Base-by-base conservation (phyloP, 169 alveolate species). In the Eimeria maxima region DNA sequence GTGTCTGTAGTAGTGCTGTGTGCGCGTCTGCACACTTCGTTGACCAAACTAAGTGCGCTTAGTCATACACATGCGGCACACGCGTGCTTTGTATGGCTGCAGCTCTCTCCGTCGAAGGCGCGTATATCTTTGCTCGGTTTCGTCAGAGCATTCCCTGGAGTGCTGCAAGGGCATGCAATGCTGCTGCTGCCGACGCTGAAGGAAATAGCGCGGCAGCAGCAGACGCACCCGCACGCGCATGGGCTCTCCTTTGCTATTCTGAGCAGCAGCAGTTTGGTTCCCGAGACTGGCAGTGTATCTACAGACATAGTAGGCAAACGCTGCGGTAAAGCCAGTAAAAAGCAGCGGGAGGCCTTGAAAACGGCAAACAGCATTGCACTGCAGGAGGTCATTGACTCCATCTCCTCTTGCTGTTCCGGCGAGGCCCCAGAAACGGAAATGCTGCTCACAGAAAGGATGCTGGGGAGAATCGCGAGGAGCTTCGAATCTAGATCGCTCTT, bases 141-240 rank as follows among this genome's bases (percentile, higher is more conserved):
- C 44, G 76, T 84, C 74, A 78, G 92, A 47, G 92, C 92, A 2
- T 84, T 84, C 76, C 92, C 92, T 20, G 92, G 92, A 20, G 92
- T 84, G 57, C 57, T 84, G 55, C 92, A 84, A 38, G 92, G 92
- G 18, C 92, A 84, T 45, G 92, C 92, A 4, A 84, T 60, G 74
- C 78, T 84, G 78, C 92, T 84, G 78, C 92, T 84, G 57, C 92
- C 92, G 57, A 84, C 92, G 65, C 20, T 84, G 7, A 84, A 84
- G 78, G 92, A 84, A 57, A 84, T 84, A 53, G 92, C 92, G 76
- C 92, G 92, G 92, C 92, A 84, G 74, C 92, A 84, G 92, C 92
- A 84, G 57, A 24, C 67, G 78, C 92, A 47, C 92, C 78, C 92
- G 6, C 92, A 84, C 57, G 57, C 92, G 53, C 92, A 84, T 27